Conservation (phyloP, 345 rosid genomes). For the Luvunga scandens region DNA sequence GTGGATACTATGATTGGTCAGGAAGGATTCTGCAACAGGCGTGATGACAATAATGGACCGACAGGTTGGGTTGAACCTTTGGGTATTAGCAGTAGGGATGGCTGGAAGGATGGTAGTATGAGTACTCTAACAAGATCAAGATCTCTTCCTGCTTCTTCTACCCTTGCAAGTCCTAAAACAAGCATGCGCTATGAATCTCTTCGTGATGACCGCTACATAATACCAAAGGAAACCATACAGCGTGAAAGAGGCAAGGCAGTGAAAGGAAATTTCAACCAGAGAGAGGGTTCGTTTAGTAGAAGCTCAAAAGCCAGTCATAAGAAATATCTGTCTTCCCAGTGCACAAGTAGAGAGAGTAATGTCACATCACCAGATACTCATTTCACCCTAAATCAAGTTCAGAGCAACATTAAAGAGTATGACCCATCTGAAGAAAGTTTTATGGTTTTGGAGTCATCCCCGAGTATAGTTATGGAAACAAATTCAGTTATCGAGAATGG, state of each 20-base stretch:
- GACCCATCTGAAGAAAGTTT: constrained; percentile 28
- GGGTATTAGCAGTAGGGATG: constrained; percentile 96
- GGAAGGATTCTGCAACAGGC: constrained; percentile 32
- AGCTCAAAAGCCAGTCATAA: constrained; percentile 35
- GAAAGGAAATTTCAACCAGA: constrained; percentile 36
- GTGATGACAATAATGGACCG: constrained; percentile 25
- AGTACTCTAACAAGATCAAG: constrained; percentile 56
- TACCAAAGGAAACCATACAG: constrained; percentile 42
- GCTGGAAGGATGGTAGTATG: constrained; percentile 71
- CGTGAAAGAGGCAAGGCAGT: constrained; percentile 46
- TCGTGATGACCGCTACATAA: constrained; percentile 39
- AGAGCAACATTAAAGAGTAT: constrained; percentile 26
- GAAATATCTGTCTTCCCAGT: constrained; percentile 34
- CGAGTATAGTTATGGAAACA: constrained; percentile 27
- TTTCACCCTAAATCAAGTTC: constrained; percentile 28
- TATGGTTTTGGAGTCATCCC: constrained; percentile 37
- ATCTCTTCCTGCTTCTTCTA: constrained; percentile 67
- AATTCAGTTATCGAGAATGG: constrained; percentile 38
- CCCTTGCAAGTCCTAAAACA: constrained; percentile 41
- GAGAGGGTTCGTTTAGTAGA: constrained; percentile 41
- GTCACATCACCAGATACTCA: constrained; percentile 45
- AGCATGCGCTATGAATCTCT: constrained; percentile 37
- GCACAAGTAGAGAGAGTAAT: constrained; percentile 23
- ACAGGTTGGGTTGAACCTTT: constrained; percentile 50
- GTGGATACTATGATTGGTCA: constrained; percentile 29